phyloP scores from a whole-genome alignment of 2,329 filamentous ascomycete species.

The Aspergillus spinulosporus region DNA sequence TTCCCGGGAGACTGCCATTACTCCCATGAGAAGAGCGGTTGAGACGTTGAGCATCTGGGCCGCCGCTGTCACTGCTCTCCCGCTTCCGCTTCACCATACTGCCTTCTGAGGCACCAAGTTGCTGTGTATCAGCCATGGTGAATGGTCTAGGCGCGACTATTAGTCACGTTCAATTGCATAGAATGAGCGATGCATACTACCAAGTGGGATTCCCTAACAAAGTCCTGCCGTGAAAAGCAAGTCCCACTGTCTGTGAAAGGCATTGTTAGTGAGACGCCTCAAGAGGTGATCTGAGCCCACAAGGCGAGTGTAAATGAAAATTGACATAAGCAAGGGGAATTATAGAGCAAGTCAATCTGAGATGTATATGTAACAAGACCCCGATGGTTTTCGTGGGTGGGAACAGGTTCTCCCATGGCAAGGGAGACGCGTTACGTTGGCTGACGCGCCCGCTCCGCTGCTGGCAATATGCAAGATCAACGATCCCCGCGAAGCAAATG shows the following conservation, averaged over 20 bases:
- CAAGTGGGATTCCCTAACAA: neutral
- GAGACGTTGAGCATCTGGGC: slow-evolving; percentile 42
- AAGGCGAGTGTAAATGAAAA: neutral
- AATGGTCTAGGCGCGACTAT: slow-evolving; percentile 7
- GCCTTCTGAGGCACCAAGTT: slow-evolving; percentile 36
- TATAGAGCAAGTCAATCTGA: neutral
- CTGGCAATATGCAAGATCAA: slow-evolving; percentile 8
- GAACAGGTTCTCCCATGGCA: slow-evolving; percentile 5
- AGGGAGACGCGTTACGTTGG: slow-evolving; percentile 29
- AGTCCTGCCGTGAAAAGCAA: neutral
- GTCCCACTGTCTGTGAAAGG: slow-evolving; percentile 1
- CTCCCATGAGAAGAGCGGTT: slow-evolving; percentile 44
- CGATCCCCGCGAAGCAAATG: slow-evolving; percentile 5
- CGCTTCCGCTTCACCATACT: slow-evolving; percentile 43
- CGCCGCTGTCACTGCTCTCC: slow-evolving; percentile 40
- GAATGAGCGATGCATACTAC: neutral
- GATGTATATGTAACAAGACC: neutral
- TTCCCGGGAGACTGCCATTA: slow-evolving; percentile 39
- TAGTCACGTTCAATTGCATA: slow-evolving; percentile 1
- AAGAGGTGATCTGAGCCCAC: neutral
- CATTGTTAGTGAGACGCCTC: slow-evolving; percentile 8
- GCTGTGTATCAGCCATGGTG: slow-evolving; percentile 41
- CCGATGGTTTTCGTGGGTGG: slow-evolving; percentile 15
- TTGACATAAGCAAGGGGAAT: neutral
- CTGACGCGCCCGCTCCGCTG: slow-evolving; percentile 31